phyloP scores from a whole-genome alignment of 164 flowering plant species.

The Pachysandra terminalis region DNA sequence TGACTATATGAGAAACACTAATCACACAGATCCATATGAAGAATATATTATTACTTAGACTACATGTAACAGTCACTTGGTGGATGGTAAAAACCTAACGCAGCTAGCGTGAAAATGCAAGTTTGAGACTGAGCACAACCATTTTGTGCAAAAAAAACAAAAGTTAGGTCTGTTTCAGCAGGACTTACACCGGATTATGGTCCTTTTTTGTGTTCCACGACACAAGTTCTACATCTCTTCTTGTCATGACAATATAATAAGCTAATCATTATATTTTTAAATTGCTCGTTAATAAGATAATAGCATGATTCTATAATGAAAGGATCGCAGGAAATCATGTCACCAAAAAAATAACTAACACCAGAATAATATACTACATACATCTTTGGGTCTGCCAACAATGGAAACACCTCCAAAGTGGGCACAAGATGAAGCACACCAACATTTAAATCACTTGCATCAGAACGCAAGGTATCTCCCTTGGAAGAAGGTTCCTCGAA shows the following conservation, averaged over 20 bases:
- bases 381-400: conserved; percentile 79
- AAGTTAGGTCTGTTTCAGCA: too few relatives aligned
- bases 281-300: neutral
- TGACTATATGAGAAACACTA: neutral
- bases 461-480: conserved; percentile 78
- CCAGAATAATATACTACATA: conserved; percentile 25
- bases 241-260: neutral
- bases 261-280: neutral
- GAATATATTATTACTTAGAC: neutral
- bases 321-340: neutral
- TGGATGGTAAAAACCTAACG: too few relatives aligned
- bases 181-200: too few relatives aligned
- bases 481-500: conserved; percentile 90
- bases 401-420: conserved; percentile 89
- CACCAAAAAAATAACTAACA: neutral
- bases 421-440: conserved; percentile 98
- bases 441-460: conserved; percentile 86
- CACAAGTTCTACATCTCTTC: neutral
- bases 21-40: neutral
- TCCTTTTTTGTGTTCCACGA: neutral
- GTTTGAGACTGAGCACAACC: too few relatives aligned
- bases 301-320: neutral
- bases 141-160: too few relatives aligned
- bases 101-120: too few relatives aligned
- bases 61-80: too few relatives aligned